Base-by-base conservation (phyloP, 495 filamentous ascomycete genomes). In the Penicillium salamii region DNA sequence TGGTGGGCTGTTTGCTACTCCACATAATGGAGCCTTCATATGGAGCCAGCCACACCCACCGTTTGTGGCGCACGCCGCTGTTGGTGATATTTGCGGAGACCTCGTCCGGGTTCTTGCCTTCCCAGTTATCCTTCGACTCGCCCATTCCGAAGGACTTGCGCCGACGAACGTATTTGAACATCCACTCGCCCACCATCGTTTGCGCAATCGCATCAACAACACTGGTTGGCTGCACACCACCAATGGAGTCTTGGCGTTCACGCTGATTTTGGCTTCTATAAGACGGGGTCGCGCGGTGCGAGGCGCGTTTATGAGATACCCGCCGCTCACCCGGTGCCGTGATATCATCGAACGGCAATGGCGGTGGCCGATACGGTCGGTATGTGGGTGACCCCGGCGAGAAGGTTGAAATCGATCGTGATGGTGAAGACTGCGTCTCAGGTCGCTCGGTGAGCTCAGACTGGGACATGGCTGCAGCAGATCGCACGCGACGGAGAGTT, bases 171-270 rank as follows among this genome's bases (percentile, higher is more conserved):
- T 97, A 97, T 62, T 98, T 98, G 80, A 86, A 97, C 93, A 98
- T 97, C 93, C 93, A 98, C 61, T 97, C 93, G 26, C 93, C 93
- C 37, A 97, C 90, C 93, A 97, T 98, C 5, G 93, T 96, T 57
- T 95, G 89, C 3, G 93, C 91, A 68, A 98, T 97, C 12, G 93
- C 89, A 71, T 97, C 92, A n/a, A 97, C 91, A 21, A 97, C 93
- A 49, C 82, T 87, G 0, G 86, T 86, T 21, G 86, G 77, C 58
- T 90, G 84, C 34, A 78, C 77, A 3, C 83, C 84, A 2, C 71
- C 80, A 37, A 77, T 68, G 23, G 89, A 89, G 40, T 74, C 72
- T 34, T 65, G 50, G 41, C 66, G 13, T 7, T 40, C 46, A 23
- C 36, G 28, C 4, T 48, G 65, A 39, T 68, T 62, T 47, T 68